A percentile compares a stretch with the other conserved stretches of the same genome.
phyloP scores from a whole-genome alignment of 2,329 filamentous ascomycete genomes.

The Aureobasidium subglaciale region DNA sequence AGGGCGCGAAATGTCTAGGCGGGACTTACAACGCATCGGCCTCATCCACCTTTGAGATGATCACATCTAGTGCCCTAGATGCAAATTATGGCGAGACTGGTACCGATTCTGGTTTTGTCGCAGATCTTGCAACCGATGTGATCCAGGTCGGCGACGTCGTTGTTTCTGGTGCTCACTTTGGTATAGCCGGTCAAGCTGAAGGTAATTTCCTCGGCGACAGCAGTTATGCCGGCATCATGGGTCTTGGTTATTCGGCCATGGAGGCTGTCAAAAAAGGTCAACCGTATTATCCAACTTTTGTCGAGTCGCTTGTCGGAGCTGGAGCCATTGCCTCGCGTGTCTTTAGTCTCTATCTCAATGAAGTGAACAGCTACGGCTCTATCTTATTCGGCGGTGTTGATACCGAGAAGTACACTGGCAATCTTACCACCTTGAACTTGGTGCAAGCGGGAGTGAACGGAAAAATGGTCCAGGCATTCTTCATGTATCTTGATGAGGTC shows the following conservation, averaged over 20 bases:
- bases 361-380: constrained; percentile 22
- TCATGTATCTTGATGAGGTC: constrained; percentile 14
- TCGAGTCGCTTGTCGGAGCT: constrained; percentile 25
- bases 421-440: constrained; percentile 27
- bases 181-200: constrained; percentile 22
- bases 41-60: constrained; percentile 24
- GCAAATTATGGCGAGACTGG: constrained; percentile 26
- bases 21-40: constrained; percentile 24
- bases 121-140: constrained; percentile 24
- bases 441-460: constrained; percentile 19
- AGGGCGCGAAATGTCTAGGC: constrained; percentile 21
- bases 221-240: constrained; percentile 27
- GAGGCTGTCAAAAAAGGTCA: constrained; percentile 21
- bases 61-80: constrained; percentile 24
- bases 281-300: constrained; percentile 26
- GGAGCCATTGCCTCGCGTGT: constrained; percentile 26
- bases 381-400: constrained; percentile 32
- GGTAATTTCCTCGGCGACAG: constrained; percentile 23
- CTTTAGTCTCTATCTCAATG: constrained; percentile 29
- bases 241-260: constrained; percentile 25
- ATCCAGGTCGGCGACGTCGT: constrained; percentile 25
- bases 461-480: constrained; percentile 21
- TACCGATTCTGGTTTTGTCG: constrained; percentile 18
- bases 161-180: constrained; percentile 26
- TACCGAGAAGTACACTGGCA: constrained; percentile 25